Conservation (phyloP, 2,329 filamentous ascomycete species). For the Aschersonia sp. region DNA sequence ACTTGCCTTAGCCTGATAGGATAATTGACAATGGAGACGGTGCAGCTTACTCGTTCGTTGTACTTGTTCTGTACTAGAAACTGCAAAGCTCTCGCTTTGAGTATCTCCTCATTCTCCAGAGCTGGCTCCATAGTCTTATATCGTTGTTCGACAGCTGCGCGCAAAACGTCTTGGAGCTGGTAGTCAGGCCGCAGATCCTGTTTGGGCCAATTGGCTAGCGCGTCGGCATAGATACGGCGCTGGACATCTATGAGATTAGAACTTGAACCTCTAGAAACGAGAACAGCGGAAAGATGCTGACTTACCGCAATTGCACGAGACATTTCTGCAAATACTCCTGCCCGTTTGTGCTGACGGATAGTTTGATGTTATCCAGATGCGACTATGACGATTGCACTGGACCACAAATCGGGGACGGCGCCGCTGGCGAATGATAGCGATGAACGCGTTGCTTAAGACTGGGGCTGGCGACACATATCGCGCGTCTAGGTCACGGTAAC, state of each 20-base stretch:
- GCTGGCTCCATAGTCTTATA: conserved; percentile 17
- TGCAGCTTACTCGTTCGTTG: conserved; percentile 33
- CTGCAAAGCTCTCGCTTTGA: conserved; percentile 44
- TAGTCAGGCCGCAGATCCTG: conserved; percentile 47
- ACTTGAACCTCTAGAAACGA: not conserved
- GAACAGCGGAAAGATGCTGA: not conserved
- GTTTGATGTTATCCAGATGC: no score
- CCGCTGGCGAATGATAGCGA: no score
- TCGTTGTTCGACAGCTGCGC: conserved; percentile 19
- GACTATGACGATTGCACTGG: no score
- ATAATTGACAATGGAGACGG: not conserved
- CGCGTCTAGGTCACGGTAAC: no score
- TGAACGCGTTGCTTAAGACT: no score
- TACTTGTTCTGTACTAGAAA: conserved; percentile 46
- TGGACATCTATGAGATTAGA: conserved; percentile 5
- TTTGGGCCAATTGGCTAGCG: conserved; percentile 43
- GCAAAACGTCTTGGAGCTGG: conserved; percentile 44
- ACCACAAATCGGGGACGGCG: no score
- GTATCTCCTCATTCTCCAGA: conserved; percentile 33
- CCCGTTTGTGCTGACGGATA: not conserved
- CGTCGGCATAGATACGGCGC: conserved; percentile 22
- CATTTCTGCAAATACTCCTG: conserved; percentile 8
- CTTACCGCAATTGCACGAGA: conserved; percentile 18
- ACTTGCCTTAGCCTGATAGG: not conserved
- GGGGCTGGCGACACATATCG: no score